phyloP scores from a whole-genome alignment of 495 filamentous ascomycete species.

The Annulohypoxylon moriforme region DNA sequence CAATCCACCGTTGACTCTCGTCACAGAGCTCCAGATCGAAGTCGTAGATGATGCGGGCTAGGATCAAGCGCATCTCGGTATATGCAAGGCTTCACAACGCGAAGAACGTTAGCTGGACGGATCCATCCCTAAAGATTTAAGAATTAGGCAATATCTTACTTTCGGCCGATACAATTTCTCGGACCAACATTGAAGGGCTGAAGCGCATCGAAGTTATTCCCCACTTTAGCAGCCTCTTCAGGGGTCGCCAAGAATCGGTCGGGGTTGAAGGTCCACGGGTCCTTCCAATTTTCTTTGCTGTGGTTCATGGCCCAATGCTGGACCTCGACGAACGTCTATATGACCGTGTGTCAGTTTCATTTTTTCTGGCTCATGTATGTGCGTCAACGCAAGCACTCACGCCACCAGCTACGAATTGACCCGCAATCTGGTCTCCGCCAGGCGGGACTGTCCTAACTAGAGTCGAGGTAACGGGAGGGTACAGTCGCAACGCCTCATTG shows the following conservation, averaged over 20 bases:
- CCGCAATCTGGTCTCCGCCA: slow-evolving; percentile 45
- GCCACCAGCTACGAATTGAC: slow-evolving; percentile 41
- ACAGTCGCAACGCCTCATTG: slow-evolving; percentile 68
- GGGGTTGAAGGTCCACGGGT: slow-evolving; percentile 54
- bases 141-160: slow-evolving; percentile 42
- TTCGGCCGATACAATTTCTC: slow-evolving; percentile 56
- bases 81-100: slow-evolving; percentile 48
- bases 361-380: neutral
- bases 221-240: slow-evolving; percentile 41
- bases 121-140: neutral
- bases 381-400: slow-evolving; percentile 33
- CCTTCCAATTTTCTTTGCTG: slow-evolving; percentile 49
- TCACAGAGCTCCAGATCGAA: slow-evolving; percentile 51
- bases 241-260: slow-evolving; percentile 51
- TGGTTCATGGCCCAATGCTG: slow-evolving; percentile 55
- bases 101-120: slow-evolving; percentile 4
- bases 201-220: slow-evolving; percentile 49
- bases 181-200: slow-evolving; percentile 54
- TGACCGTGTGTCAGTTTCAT: slow-evolving; percentile 15
- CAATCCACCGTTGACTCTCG: slow-evolving; percentile 48
- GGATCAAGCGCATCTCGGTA: slow-evolving; percentile 57
- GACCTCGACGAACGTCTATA: slow-evolving; percentile 50
- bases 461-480: slow-evolving; percentile 65
- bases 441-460: slow-evolving; percentile 56
- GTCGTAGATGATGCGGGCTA: slow-evolving; percentile 54